Evolutionary conservation across 2,329 filamentous ascomycete genomes (phyloP).

Genomic region (Colletotrichum sp.): DNA sequence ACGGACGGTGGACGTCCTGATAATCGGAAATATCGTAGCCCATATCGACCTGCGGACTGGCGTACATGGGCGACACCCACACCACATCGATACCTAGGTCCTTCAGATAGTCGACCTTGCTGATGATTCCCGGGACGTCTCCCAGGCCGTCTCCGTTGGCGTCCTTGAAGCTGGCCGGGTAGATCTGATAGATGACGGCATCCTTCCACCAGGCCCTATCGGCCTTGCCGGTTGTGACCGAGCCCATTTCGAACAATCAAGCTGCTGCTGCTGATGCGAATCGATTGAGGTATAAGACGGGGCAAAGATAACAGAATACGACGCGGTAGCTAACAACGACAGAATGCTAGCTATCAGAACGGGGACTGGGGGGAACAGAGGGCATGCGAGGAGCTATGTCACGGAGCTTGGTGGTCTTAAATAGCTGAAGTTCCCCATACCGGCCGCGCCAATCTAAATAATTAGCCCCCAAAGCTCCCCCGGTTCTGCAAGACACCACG

Average conservation of each 20-base stretch:
- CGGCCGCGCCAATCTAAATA: not conserved
- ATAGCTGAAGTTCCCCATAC: not conserved
- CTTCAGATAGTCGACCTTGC: constrained; percentile 66
- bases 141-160: constrained; percentile 65
- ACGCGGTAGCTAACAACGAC: not conserved
- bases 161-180: constrained; percentile 63
- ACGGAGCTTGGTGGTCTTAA: not conserved
- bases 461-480: not conserved
- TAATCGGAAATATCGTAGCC: constrained; percentile 76
- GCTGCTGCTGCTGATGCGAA: not conserved
- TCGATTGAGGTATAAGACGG: not conserved
- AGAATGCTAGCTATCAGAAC: not conserved
- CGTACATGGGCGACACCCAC: constrained; percentile 72
- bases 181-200: constrained; percentile 63
- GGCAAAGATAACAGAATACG: not conserved
- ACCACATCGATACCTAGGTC: constrained; percentile 67
- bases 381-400: not conserved
- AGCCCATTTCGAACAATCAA: not conserved
- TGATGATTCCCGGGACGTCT: constrained; percentile 67
- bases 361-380: not conserved
- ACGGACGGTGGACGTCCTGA: constrained; percentile 66
- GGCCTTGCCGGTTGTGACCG: constrained; percentile 5
- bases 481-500: not conserved
- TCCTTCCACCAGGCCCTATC: constrained; percentile 59
- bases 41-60: constrained; percentile 71